These are phyloP conservation scores for Lenzites betulinus DNA, from an alignment of 768 basidiomycete species.

Conservation along the genomic window DNA sequence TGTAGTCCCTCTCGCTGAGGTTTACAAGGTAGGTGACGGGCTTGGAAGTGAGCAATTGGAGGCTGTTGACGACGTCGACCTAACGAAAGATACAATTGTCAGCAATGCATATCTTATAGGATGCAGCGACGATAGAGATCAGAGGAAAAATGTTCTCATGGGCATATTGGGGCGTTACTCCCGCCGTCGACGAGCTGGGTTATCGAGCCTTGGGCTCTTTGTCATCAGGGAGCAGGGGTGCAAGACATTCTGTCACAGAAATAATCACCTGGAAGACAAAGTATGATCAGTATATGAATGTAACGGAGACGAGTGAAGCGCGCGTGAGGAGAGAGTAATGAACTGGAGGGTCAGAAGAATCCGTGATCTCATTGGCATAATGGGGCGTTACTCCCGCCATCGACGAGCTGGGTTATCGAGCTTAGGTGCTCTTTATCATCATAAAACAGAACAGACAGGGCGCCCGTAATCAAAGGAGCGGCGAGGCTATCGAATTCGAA, in stretches of 20 bases:
- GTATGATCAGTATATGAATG: conserved; percentile 18
- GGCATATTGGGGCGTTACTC: conserved; percentile 84
- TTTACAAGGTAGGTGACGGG: conserved; percentile 98
- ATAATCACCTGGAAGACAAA: conserved; percentile 26
- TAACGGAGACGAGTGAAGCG: neutral
- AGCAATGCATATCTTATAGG: neutral
- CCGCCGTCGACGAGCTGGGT: conserved; percentile 97
- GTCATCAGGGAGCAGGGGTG: conserved; percentile 51
- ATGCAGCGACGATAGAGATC: conserved; percentile 10
- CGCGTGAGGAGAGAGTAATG: conserved; percentile 36
- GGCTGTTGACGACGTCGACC: conserved; percentile 89
- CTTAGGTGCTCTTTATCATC: conserved; percentile 52
- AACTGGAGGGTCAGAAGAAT: conserved; percentile 24
- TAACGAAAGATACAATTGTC: conserved; percentile 32
- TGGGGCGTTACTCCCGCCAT: conserved; percentile 48
- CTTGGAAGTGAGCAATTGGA: conserved; percentile 93
- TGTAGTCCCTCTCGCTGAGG: conserved; percentile 89
- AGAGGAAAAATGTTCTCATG: conserved; percentile 57
- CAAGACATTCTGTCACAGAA: neutral
- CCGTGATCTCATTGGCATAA: conserved; percentile 39
- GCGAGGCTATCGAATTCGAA: no score
- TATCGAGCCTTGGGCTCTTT: conserved; percentile 82
- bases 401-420: conserved; percentile 60
- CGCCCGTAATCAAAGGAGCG: no score
- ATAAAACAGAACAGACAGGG: neutral